Evolutionary conservation across 164 flowering plant species (phyloP).

Genomic region (Stephania cephalantha): DNA sequence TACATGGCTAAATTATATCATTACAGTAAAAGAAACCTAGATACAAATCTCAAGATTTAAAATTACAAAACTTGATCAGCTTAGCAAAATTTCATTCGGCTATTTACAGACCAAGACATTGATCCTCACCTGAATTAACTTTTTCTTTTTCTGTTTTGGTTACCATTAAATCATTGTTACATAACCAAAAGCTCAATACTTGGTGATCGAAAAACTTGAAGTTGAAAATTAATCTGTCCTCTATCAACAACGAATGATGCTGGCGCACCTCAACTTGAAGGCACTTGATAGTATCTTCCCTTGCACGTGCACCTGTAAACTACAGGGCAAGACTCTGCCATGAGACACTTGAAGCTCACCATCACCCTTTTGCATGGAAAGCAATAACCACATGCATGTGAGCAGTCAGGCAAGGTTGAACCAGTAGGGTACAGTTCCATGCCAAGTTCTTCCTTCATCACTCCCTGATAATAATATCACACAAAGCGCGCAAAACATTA

Average conservation of each 20-base stretch:
- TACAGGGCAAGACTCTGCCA: constrained; percentile 69
- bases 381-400: constrained; percentile 80
- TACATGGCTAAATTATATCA: background rate
- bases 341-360: constrained; percentile 67
- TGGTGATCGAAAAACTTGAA: background rate
- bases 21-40: background rate
- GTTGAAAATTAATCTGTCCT: background rate
- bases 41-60: background rate
- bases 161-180: background rate
- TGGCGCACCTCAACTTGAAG: constrained; percentile 37
- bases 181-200: background rate
- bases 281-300: constrained; percentile 32
- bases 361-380: constrained; percentile 79
- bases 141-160: background rate
- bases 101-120: background rate
- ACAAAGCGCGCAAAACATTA: background rate
- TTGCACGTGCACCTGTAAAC: constrained; percentile 75
- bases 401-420: constrained; percentile 78
- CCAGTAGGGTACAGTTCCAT: constrained; percentile 54
- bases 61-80: background rate
- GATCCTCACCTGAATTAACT: background rate
- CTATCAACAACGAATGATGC: no score
- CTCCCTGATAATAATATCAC: constrained; percentile 17
- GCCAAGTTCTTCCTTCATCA: constrained; percentile 25
- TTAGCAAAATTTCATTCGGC: background rate